Conservation (phyloP, 1,139 yeast genomes). For the Diutina ranongensis region DNA sequence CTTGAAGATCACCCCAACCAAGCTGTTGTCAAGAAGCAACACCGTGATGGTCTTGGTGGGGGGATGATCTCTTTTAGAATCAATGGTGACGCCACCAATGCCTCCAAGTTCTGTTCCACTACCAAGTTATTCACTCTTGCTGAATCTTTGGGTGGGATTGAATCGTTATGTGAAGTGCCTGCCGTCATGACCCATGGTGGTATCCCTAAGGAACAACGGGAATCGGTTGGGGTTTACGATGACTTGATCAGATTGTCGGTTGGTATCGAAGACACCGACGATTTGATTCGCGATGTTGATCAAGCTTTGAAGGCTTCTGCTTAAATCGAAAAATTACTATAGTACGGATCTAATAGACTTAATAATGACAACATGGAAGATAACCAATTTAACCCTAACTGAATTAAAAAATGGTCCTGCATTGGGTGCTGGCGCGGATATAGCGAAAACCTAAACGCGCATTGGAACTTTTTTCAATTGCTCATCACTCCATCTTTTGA, state of each 20-base stretch:
- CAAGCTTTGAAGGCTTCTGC: slow-evolving; percentile 41
- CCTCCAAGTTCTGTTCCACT: slow-evolving; percentile 59
- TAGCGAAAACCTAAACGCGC: too few species aligned
- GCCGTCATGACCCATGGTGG: slow-evolving; percentile 94
- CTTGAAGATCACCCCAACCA: slow-evolving; percentile 54
- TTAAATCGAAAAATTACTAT: background rate
- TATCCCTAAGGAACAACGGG: slow-evolving; percentile 72
- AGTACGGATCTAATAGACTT: background rate
- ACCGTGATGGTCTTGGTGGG: slow-evolving; percentile 80
- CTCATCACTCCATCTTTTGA: background rate
- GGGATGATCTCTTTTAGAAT: slow-evolving; percentile 88
- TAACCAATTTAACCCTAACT: background rate
- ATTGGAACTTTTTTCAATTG: background rate
- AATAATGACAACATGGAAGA: background rate
- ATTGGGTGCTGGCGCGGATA: too few species aligned
- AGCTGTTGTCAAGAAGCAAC: slow-evolving; percentile 58
- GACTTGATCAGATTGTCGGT: slow-evolving; percentile 76
- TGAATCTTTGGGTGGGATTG: slow-evolving; percentile 86
- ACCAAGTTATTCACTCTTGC: slow-evolving; percentile 78
- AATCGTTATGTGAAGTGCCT: slow-evolving; percentile 78
- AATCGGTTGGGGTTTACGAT: slow-evolving; percentile 70
- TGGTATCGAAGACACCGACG: slow-evolving; percentile 80
- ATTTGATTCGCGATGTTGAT: slow-evolving; percentile 60
- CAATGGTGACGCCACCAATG: slow-evolving; percentile 71
- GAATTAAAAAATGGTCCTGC: background rate